Evolutionary conservation across 139 green algal genomes (phyloP), one percentile per base, ranked within the genome.

Genomic region (Chloropicon primus): DNA sequence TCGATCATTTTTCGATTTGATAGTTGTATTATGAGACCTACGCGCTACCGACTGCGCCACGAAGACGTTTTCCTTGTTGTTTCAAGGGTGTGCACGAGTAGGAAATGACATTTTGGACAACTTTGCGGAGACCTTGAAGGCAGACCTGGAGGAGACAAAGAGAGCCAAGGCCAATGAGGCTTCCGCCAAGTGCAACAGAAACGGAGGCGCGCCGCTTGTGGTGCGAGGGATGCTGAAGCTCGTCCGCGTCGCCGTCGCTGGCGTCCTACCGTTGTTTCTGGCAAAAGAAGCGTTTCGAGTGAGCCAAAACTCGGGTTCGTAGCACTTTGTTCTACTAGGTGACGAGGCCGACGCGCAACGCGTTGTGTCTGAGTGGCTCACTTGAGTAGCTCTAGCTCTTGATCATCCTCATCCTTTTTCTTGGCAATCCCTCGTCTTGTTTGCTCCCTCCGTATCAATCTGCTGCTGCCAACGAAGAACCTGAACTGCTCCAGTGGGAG

Each of bases 21-120:
- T 27, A 10, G 25, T 23, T 17, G 26, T 62, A 28, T 78, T 78
- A 78, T 78, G 74, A 78, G 74, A 78, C 74, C 74, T 62, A 78
- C 74, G 74, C 74, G 74, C 74, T 78, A 78, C 74, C 74, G 26
- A 78, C 74, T 78, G 27, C 74, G 74, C 74, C 74, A 78, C 25
- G 27, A 28, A 28, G 74, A 29, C 74, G 24, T 24, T 25, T 17
- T 23, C 75, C 76, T 77, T 22, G 82, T 77, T 53, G 84, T n/a
- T n/a, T n/a, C n/a, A n/a, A n/a, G n/a, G n/a, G n/a, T n/a, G n/a
- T n/a, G n/a, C n/a, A n/a, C n/a, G n/a, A n/a, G n/a, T n/a, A n/a
- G n/a, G n/a, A n/a, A n/a, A n/a, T n/a, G n/a, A n/a, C n/a, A n/a
- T n/a, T n/a, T n/a, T n/a, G n/a, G n/a, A n/a, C n/a, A n/a, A n/a